A percentile compares a stretch with the other conserved stretches of the same genome.
phyloP scores from a whole-genome alignment of 768 basidiomycete species.

The Mrakia blollopis region DNA sequence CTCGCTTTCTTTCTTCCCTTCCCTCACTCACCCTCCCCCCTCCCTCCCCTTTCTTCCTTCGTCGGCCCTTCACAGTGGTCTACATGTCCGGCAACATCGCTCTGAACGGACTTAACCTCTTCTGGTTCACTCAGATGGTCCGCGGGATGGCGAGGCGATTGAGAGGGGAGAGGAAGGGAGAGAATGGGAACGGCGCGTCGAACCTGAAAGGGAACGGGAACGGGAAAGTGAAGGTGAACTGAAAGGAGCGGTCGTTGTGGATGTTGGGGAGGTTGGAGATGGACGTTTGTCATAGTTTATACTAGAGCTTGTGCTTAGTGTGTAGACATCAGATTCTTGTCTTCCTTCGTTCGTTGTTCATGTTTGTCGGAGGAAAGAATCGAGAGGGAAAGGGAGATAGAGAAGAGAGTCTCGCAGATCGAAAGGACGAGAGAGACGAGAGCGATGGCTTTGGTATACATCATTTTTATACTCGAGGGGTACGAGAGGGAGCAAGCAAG shows the following conservation, averaged over 20 bases:
- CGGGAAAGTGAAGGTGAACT: not conserved
- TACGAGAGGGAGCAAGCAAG: not conserved
- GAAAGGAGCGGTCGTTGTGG: too few relatives aligned
- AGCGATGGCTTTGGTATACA: constrained; percentile 39
- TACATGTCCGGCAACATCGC: constrained; percentile 18
- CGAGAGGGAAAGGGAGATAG: too few relatives aligned
- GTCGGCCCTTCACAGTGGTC: not conserved
- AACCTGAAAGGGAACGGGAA: not conserved
- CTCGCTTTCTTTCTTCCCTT: not conserved
- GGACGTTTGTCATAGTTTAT: too few relatives aligned
- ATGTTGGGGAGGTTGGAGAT: too few relatives aligned
- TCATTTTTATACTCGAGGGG: constrained; percentile 4
- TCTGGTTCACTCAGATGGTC: constrained; percentile 17
- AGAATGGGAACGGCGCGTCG: not conserved
- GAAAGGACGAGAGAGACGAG: not conserved
- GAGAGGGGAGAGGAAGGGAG: constrained; percentile 9
- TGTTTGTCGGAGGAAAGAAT: too few relatives aligned
- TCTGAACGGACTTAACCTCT: constrained; percentile 2
- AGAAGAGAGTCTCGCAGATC: too few relatives aligned
- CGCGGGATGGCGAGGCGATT: constrained; percentile 12
- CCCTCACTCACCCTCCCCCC: not conserved
- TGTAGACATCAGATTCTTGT: too few relatives aligned
- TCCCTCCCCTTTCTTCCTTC: not conserved
- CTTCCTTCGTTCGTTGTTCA: too few relatives aligned
- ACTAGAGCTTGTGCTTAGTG: too few relatives aligned